These are phyloP conservation scores for Polytrichum formosum DNA, from an alignment of 225 moss, liverwort and hornwort species.

Conservation along the genomic window DNA sequence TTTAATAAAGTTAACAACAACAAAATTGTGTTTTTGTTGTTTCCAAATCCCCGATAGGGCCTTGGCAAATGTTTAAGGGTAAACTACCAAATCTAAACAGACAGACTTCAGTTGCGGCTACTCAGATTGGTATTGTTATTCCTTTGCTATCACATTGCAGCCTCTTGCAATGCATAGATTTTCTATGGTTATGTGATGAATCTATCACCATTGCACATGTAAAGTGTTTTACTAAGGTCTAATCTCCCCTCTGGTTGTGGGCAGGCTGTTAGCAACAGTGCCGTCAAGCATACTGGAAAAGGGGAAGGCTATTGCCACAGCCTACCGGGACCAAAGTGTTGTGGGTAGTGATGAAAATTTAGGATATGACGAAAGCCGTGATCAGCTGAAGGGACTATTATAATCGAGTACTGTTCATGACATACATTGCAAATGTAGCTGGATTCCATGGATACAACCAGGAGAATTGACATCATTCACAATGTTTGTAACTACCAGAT, in stretches of 20 bases:
- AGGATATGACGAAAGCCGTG: slow-evolving; percentile 34
- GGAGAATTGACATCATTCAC: too few species aligned
- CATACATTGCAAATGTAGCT: too few species aligned
- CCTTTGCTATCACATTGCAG: too few species aligned
- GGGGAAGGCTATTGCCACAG: slow-evolving; percentile 74
- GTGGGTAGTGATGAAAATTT: slow-evolving; percentile 15
- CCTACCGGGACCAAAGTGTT: slow-evolving; percentile 59
- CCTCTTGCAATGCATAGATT: background rate
- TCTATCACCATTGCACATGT: too few species aligned
- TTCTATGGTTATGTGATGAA: background rate
- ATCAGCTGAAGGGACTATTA: slow-evolving; percentile 46
- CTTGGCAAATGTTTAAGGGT: background rate
- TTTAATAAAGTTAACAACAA: too few species aligned
- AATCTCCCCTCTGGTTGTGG: background rate
- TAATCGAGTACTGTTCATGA: slow-evolving; percentile 7
- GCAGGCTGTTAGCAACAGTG: slow-evolving; percentile 85
- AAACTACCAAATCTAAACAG: background rate
- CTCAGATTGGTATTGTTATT: too few species aligned
- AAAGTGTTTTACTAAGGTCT: background rate
- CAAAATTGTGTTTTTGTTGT: too few species aligned
- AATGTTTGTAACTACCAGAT: too few species aligned
- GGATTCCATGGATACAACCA: too few species aligned
- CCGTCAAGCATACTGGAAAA: slow-evolving; percentile 73
- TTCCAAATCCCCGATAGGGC: too few species aligned
- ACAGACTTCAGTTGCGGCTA: background rate